Evolutionary conservation across 2,329 filamentous ascomycete genomes (phyloP).

Genomic region (Trichoderma sp.): DNA sequence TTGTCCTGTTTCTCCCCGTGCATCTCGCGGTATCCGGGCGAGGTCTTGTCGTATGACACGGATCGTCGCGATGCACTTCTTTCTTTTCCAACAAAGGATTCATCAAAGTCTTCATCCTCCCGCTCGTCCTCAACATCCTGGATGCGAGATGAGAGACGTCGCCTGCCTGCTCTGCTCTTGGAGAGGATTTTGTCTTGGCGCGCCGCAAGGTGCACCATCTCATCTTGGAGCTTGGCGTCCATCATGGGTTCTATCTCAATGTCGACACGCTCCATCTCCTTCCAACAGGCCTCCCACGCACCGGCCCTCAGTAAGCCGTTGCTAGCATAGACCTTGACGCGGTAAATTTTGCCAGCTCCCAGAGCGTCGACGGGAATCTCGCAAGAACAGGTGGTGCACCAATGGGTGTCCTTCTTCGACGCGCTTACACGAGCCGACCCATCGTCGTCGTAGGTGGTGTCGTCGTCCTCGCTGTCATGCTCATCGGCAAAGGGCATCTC

Average conservation of each 20-base stretch:
- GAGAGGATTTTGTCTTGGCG: conserved; percentile 42
- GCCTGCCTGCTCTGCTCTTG: background rate
- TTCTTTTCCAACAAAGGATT: conserved; percentile 13
- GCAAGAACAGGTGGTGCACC: conserved; percentile 55
- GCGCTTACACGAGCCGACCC: conserved; percentile 26
- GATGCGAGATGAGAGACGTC: conserved; percentile 20
- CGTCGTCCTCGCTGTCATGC: conserved; percentile 48
- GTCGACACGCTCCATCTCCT: conserved; percentile 97
- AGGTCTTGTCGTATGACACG: conserved; percentile 13
- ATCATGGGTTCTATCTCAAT: conserved; percentile 82
- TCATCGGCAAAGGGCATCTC: conserved; percentile 44
- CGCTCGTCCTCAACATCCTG: conserved; percentile 31
- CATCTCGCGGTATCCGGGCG: conserved; percentile 48
- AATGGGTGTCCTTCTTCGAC: conserved; percentile 43
- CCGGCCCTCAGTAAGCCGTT: conserved; percentile 91
- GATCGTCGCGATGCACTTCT: conserved; percentile 23
- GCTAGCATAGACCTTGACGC: conserved; percentile 86
- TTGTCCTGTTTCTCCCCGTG: conserved; percentile 45
- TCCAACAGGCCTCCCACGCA: conserved; percentile 92
- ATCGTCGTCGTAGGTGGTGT: conserved; percentile 35
- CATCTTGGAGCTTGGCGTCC: conserved; percentile 55
- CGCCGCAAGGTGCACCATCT: conserved; percentile 56
- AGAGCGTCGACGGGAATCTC: conserved; percentile 56
- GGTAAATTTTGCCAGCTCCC: conserved; percentile 60
- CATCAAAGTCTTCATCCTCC: conserved; percentile 7